phyloP scores from a whole-genome alignment of 2,329 filamentous ascomycete species.

The Aspergillus sp. region DNA sequence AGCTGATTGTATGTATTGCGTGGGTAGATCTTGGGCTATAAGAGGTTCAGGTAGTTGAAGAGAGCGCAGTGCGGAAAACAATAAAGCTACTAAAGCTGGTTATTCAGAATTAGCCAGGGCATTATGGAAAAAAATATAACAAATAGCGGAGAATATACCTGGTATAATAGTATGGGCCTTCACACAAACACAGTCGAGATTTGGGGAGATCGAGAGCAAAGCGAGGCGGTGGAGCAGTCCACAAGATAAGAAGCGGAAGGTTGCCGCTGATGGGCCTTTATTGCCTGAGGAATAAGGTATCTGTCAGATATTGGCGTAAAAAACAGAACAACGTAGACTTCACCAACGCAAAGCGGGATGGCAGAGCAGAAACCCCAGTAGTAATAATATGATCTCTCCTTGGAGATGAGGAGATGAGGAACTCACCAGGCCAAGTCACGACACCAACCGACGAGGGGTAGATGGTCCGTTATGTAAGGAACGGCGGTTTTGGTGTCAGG shows the following conservation, averaged over 20 bases:
- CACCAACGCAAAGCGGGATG: not conserved
- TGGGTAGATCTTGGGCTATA: not conserved
- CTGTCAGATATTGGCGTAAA: not conserved
- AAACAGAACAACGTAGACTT: not conserved
- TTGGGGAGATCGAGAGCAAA: not conserved
- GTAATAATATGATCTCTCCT: not conserved
- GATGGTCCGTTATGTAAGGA: constrained; percentile 12
- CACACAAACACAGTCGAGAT: not conserved
- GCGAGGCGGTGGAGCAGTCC: not conserved
- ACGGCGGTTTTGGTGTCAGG: not conserved
- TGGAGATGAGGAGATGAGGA: not conserved
- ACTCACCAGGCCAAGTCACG: constrained; percentile 11
- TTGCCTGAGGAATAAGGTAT: constrained; percentile 4
- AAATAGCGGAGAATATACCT: not conserved
- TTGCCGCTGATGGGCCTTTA: not conserved
- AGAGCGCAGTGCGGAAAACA: not conserved
- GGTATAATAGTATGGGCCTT: not conserved
- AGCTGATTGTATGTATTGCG: not conserved
- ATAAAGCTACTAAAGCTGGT: not conserved
- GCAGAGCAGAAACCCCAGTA: not conserved
- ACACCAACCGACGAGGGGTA: constrained; percentile 11
- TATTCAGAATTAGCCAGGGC: not conserved
- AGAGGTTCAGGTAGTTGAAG: not conserved
- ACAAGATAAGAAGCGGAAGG: not conserved
- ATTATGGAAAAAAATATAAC: not conserved